These are phyloP conservation scores for Trichosporon coremiiforme DNA, from an alignment of 1,284 basidiomycete genomes.

Conservation along the genomic window DNA sequence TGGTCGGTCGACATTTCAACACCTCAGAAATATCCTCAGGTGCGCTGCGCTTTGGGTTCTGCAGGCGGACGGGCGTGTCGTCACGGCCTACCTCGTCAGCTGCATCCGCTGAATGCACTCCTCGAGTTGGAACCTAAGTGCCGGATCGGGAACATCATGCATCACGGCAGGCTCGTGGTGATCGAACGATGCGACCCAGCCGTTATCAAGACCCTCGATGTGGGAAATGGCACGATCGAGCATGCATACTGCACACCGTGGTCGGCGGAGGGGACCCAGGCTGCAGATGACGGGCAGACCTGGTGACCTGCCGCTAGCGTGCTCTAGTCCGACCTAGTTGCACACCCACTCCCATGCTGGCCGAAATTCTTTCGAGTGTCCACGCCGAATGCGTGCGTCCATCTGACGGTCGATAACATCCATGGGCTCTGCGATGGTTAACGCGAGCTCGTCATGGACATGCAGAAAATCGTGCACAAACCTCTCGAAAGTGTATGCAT, in stretches of 20 bases:
- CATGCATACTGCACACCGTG: no score
- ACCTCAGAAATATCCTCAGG: no score
- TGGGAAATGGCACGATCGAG: not conserved
- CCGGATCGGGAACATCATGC: not conserved
- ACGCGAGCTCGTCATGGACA: no score
- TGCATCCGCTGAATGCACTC: not conserved
- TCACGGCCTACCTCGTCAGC: not conserved
- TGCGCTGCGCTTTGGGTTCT: not conserved
- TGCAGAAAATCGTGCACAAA: not conserved
- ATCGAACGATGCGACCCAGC: not conserved
- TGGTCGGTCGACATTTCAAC: not conserved
- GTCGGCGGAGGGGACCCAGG: no score
- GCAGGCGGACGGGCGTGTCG: not conserved
- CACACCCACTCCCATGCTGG: no score
- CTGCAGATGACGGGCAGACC: no score
- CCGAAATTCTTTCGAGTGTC: no score
- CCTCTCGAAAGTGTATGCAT: not conserved
- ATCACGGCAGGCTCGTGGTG: not conserved
- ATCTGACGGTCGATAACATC: no score
- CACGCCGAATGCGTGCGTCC: no score
- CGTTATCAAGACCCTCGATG: not conserved
- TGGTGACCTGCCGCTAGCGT: no score
- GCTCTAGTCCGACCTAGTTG: no score
- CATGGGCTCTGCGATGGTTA: no score
- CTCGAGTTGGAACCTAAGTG: slow-evolving; percentile 7